phyloP scores from a whole-genome alignment of 225 moss, liverwort and hornwort genomes.

The Ulota crispa region DNA sequence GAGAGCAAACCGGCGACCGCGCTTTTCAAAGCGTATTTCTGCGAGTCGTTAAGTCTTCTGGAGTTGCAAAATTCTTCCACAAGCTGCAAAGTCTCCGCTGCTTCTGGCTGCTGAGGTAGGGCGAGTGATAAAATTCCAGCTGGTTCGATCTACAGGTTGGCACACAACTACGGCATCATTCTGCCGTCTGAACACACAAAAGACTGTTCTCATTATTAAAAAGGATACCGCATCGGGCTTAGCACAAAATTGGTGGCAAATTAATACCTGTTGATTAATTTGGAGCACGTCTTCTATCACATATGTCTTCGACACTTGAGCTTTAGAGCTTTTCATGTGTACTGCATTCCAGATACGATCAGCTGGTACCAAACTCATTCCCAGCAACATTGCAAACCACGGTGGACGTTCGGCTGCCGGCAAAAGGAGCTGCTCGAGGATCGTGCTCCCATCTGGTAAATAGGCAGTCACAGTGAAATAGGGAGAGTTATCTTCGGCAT shows the following conservation, averaged over 20 bases:
- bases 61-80: constrained; percentile 27
- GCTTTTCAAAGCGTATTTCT: constrained; percentile 24
- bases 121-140: constrained; percentile 13
- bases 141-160: background rate
- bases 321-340: background rate
- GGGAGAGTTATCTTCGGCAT: background rate
- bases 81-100: constrained; percentile 4
- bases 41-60: constrained; percentile 35
- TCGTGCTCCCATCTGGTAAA: background rate
- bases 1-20: constrained; percentile 26
- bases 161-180: background rate
- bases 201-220: background rate
- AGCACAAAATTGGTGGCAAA: background rate
- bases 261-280: constrained; percentile 6
- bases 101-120: constrained; percentile 23
- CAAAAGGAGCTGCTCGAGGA: background rate
- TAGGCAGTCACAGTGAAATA: background rate
- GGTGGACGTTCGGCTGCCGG: background rate
- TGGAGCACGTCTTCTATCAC: constrained; percentile 10
- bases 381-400: constrained; percentile 17
- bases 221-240: too few relatives aligned
- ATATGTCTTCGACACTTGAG: background rate
- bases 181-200: background rate
- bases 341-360: constrained; percentile 25
- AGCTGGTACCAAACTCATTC: constrained; percentile 32